Percentiles rank a stretch among this genome's conserved stretches.
Evolutionary conservation across 108 stramenopile species (phyloP).

Genomic region (Cyclotella atomus): DNA sequence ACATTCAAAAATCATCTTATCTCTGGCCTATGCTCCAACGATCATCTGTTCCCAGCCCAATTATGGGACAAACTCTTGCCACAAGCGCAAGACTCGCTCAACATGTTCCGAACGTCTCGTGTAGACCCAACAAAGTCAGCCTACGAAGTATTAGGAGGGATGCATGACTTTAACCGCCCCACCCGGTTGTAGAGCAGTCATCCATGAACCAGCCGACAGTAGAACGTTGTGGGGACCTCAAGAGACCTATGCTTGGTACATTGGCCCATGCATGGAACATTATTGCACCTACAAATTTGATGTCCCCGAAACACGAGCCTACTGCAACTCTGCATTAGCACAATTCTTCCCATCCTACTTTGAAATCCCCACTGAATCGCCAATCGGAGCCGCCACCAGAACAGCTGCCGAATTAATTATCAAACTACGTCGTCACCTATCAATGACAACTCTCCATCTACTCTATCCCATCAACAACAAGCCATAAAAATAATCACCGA

Average conservation of each 20-base stretch:
- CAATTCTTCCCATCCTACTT: conserved; percentile 10
- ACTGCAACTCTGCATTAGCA: conserved; percentile 11
- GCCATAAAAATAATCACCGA: neutral
- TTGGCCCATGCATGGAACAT: conserved; percentile 26
- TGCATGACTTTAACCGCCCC: conserved; percentile 51
- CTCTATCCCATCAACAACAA: neutral
- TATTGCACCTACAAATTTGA: conserved; percentile 22
- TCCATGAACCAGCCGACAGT: conserved; percentile 13
- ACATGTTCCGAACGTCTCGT: neutral
- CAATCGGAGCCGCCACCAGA: neutral
- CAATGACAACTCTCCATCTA: too few species aligned
- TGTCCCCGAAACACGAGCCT: conserved; percentile 22
- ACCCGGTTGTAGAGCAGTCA: conserved; percentile 31
- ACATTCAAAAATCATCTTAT: conserved; percentile 37
- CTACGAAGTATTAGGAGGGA: conserved; percentile 15
- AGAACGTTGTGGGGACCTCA: conserved; percentile 20
- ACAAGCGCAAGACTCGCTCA: neutral
- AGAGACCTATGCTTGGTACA: conserved; percentile 24
- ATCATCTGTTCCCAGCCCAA: conserved; percentile 30
- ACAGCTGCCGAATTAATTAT: neutral
- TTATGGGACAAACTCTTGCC: neutral
- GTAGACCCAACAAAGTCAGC: conserved; percentile 34
- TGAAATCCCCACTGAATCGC: neutral
- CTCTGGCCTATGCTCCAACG: conserved; percentile 14
- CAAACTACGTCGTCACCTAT: neutral